Conservation (phyloP, 2,329 filamentous ascomycete genomes). For the Tolypocladium pustulatum region DNA sequence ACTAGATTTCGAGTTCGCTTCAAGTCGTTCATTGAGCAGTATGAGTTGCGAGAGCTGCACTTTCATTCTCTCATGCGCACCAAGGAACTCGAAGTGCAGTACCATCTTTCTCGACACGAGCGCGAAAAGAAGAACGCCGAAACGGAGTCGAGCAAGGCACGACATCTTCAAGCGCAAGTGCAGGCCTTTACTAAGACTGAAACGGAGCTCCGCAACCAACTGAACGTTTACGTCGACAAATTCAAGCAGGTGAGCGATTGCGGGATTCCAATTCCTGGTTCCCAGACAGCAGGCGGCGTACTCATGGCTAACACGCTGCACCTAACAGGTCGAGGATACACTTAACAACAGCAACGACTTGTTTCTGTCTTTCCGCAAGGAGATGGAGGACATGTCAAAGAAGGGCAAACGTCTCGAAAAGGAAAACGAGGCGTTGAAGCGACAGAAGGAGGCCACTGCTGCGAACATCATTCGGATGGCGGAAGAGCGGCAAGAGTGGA, state of each 20-base stretch:
- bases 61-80: slow-evolving; percentile 86
- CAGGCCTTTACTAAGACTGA: slow-evolving; percentile 95
- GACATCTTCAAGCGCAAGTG: slow-evolving; percentile 82
- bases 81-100: slow-evolving; percentile 93
- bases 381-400: slow-evolving; percentile 99
- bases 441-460: slow-evolving; percentile 88
- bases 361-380: slow-evolving; percentile 92
- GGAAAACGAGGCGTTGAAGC: slow-evolving; percentile 82
- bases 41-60: slow-evolving; percentile 88
- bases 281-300: too few relatives aligned
- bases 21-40: slow-evolving; percentile 93
- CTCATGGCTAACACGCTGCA: not conserved
- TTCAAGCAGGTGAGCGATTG: slow-evolving; percentile 80
- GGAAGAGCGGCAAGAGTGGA: slow-evolving; percentile 78
- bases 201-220: slow-evolving; percentile 81
- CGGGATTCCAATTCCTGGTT: not conserved
- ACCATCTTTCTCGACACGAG: slow-evolving; percentile 79
- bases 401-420: slow-evolving; percentile 96
- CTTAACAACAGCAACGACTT: slow-evolving; percentile 97
- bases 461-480: slow-evolving; percentile 96
- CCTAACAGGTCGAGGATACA: slow-evolving; percentile 81
- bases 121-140: slow-evolving; percentile 84
- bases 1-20: slow-evolving; percentile 71
- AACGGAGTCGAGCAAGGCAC: slow-evolving; percentile 65
- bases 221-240: slow-evolving; percentile 98